Conservation (phyloP, 352 stramenopile species). For the Pythium sukuiense region DNA sequence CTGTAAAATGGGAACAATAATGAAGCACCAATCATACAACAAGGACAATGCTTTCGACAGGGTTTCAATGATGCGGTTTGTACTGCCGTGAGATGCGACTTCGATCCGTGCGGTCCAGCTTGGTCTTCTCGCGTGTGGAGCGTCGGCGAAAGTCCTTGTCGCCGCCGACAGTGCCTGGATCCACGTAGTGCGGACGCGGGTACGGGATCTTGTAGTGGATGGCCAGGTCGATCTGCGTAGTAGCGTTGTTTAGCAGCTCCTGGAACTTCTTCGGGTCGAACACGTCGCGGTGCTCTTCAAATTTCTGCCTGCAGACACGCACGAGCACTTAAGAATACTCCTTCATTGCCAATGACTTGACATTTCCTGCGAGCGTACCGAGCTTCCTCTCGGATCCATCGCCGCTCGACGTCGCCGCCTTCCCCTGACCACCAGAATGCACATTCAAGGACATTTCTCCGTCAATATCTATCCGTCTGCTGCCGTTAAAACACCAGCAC, state of each 20-base stretch:
- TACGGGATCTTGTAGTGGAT: conserved; percentile 88
- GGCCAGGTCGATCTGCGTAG: conserved; percentile 77
- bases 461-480: not conserved
- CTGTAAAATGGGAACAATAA: not conserved
- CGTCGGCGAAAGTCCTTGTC: conserved; percentile 67
- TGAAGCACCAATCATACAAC: not conserved
- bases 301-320: conserved; percentile 18
- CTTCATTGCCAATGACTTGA: too few relatives aligned
- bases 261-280: conserved; percentile 33
- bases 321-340: not conserved
- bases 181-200: conserved; percentile 72
- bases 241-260: conserved; percentile 51
- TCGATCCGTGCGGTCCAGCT: conserved; percentile 42
- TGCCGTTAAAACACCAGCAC: not conserved
- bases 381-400: conserved; percentile 69
- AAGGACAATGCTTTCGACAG: too few relatives aligned
- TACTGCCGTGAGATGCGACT: conserved; percentile 52
- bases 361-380: conserved; percentile 32
- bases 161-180: conserved; percentile 73
- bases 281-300: conserved; percentile 64
- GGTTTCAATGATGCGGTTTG: conserved; percentile 26
- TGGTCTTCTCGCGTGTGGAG: conserved; percentile 55
- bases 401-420: conserved; percentile 51
- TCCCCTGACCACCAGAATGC: conserved; percentile 47
- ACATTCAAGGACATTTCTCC: not conserved